Percentiles rank a stretch among this genome's conserved stretches.
These are phyloP conservation scores for Fusarium drepaniforme DNA, from an alignment of 2,329 filamentous ascomycete species.

Conservation along the genomic window DNA sequence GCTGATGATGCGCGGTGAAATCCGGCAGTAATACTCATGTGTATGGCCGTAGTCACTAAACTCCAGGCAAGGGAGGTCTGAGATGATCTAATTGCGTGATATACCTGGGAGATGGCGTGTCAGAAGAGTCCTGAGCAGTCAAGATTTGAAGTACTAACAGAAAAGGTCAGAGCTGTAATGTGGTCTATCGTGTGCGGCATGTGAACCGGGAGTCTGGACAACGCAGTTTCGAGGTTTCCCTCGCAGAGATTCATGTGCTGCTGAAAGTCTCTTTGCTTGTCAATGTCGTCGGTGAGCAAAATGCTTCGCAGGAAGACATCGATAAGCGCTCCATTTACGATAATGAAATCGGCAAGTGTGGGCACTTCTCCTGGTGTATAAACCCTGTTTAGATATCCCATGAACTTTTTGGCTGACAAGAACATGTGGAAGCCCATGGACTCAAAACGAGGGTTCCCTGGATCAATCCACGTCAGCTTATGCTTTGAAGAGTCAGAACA, in stretches of 20 bases:
- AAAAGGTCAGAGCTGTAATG: neutral
- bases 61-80: constrained; percentile 2
- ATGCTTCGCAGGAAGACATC: constrained; percentile 1
- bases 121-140: neutral
- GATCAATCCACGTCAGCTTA: neutral
- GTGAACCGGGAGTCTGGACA: neutral
- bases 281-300: neutral
- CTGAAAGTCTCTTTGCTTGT: neutral
- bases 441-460: constrained; percentile 2
- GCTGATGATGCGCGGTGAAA: constrained; percentile 1
- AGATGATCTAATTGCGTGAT: constrained; percentile 4
- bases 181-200: neutral
- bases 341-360: neutral
- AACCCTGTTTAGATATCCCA: neutral
- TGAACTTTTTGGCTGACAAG: neutral
- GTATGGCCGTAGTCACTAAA: neutral
- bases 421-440: constrained; percentile 6
- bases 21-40: neutral
- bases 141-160: neutral
- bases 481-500: neutral
- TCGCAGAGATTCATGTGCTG: neutral
- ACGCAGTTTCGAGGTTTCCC: neutral
- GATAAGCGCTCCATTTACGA: neutral
- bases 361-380: neutral
- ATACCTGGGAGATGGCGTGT: neutral